A percentile compares a stretch with the other conserved stretches of the same genome.
These are phyloP conservation scores for Cercospora nicotianae DNA, from an alignment of 2,329 filamentous ascomycete species.

Conservation along the genomic window DNA sequence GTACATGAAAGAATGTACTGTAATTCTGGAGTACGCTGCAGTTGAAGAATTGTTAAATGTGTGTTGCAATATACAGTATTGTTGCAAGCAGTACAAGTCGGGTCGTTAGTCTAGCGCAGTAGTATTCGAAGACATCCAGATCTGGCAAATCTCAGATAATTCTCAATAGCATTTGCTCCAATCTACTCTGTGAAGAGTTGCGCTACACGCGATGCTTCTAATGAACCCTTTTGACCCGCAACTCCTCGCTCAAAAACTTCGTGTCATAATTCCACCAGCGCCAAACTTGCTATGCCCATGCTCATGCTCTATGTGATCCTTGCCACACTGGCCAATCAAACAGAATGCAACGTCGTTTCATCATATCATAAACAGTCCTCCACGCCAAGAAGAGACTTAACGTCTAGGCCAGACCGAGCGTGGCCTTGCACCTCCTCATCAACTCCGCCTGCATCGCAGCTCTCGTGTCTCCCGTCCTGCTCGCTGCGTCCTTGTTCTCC, in stretches of 20 bases:
- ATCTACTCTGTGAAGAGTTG: slow-evolving; percentile 3
- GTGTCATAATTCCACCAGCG: not conserved
- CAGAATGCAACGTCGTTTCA: not conserved
- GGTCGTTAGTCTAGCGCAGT: not conserved
- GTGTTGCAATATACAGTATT: too few relatives aligned
- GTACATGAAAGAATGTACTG: too few relatives aligned
- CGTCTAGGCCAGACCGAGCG: slow-evolving; percentile 25
- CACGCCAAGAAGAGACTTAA: not conserved
- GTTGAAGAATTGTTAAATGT: too few relatives aligned
- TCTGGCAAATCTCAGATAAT: not conserved
- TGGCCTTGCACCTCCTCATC: slow-evolving; percentile 26
- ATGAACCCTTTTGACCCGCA: not conserved
- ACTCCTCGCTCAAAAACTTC: slow-evolving; percentile 7
- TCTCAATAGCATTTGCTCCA: not conserved
- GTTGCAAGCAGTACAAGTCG: not conserved
- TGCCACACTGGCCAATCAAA: not conserved
- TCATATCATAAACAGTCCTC: not conserved
- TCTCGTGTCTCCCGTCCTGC: slow-evolving; percentile 54
- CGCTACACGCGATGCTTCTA: not conserved
- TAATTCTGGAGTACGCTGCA: too few relatives aligned
- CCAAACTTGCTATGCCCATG: not conserved
- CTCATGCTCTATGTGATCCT: not conserved
- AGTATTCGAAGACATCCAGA: too few relatives aligned
- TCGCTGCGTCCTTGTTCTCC: slow-evolving; percentile 63
- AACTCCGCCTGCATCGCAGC: slow-evolving; percentile 55